Evolutionary conservation across 2,329 filamentous ascomycete genomes (phyloP), one percentile per base, ranked within the genome.

Genomic region (Scedosporium dehoogii): DNA sequence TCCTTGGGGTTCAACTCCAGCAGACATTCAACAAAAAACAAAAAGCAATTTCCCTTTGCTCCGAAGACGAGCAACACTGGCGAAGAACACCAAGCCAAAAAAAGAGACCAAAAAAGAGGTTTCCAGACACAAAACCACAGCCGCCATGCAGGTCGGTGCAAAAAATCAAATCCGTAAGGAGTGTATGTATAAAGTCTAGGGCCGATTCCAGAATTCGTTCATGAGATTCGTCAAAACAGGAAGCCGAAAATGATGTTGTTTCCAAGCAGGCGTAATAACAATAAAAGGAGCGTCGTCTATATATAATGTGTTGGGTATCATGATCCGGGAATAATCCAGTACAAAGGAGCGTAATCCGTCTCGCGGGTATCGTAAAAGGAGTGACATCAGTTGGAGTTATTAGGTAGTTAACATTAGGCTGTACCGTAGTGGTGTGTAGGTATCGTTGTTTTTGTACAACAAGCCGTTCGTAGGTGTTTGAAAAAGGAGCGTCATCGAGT

Each of bases 71-170:
- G 51, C 18, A 55, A 55, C 51, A 55, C 18, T 23, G 23, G 23
- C 16, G 23, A 12, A 14, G 5, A 14, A 55, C 23, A 55, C 51
- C 44, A 48, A n/a, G 21, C 44, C 16, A n/a, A 48, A 10, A 48
- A 10, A 48, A n/a, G 21, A 48, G 44, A 48, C 21, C n/a, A 23
- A 23, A 27, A 27, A 12, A 12, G 23, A 23, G 51, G 18, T 55
- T 60, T 60, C 59, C 42, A 60, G 59, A 60, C 44, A 33, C 59
- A 60, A 55, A 55, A 25, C 23, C 18, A 53, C 59, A 51, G 59
- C 44, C 42, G 59, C 59, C 44, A 60, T 60, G 59, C 59, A 60
- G 44, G 44, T 60, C 59, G 59, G 59, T 38, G 46, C 14, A 21
- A 21, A 55, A 23, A n/a, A 18, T 27, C 58, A 25, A 16, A 55